Conservation (phyloP, 495 filamentous ascomycete species). For the Thozetella sp. region DNA sequence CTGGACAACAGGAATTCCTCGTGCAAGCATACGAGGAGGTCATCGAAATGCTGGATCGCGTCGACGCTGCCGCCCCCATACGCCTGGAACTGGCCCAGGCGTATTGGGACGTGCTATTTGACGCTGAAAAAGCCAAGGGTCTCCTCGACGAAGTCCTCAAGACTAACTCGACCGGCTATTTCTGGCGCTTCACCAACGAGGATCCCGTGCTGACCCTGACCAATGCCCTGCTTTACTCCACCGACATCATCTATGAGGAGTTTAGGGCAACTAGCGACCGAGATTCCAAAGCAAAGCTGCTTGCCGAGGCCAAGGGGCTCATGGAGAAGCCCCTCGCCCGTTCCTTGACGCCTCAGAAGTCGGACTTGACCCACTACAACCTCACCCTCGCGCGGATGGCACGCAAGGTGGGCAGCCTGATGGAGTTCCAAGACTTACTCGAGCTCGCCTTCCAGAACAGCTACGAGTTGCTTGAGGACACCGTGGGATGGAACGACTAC, state of each 20-base stretch:
- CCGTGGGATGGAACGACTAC: constrained; percentile 20
- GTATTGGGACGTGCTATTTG: constrained; percentile 2
- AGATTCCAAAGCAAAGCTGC: background rate
- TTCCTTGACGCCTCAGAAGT: background rate
- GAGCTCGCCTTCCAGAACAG: constrained; percentile 15
- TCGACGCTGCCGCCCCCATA: constrained; percentile 14
- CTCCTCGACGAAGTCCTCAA: constrained; percentile 12
- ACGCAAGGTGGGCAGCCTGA: constrained; percentile 13
- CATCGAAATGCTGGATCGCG: constrained; percentile 9
- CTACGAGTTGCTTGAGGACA: constrained; percentile 14
- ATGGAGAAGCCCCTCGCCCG: constrained; percentile 4
- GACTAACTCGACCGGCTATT: constrained; percentile 7
- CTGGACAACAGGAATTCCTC: constrained; percentile 7
- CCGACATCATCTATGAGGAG: constrained; percentile 7
- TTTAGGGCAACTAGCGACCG: constrained; percentile 7
- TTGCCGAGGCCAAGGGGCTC: constrained; percentile 3
- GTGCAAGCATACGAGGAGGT: constrained; percentile 11
- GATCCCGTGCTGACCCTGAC: background rate
- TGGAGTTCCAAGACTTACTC: constrained; percentile 18
- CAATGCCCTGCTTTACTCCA: background rate
- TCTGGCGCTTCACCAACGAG: constrained; percentile 11
- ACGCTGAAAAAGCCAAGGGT: constrained; percentile 9
- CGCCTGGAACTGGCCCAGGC: constrained; percentile 8
- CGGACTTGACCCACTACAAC: constrained; percentile 2
- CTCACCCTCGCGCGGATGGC: constrained; percentile 17